Evolutionary conservation across 108 stramenopile species (phyloP).

Genomic region (Epipyxis sp.): DNA sequence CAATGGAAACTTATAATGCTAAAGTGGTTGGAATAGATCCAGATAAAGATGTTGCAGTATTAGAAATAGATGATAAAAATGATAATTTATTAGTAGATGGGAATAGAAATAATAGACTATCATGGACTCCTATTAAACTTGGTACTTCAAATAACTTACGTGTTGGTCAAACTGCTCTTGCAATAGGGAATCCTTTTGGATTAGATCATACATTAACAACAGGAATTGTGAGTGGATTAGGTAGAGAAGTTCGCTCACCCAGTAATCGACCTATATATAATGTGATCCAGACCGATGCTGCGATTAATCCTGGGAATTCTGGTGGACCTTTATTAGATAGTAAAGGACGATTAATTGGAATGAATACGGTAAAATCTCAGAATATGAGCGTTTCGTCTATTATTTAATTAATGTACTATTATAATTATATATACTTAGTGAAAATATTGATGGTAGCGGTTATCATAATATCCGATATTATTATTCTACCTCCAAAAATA

Average conservation of each 20-base stretch:
- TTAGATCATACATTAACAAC: constrained; percentile 82
- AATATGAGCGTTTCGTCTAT: no score
- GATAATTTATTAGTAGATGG: no score
- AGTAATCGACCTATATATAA: constrained; percentile 83
- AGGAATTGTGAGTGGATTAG: constrained; percentile 79
- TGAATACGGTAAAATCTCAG: constrained; percentile 65
- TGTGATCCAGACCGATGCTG: constrained; percentile 86
- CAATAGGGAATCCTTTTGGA: constrained; percentile 93
- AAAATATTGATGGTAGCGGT: no score
- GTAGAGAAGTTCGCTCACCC: constrained; percentile 75
- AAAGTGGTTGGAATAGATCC: constrained; percentile 71
- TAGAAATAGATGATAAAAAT: constrained; percentile 75
- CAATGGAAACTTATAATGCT: constrained; percentile 61
- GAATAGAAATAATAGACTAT: not conserved
- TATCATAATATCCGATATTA: no score
- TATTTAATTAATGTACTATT: no score
- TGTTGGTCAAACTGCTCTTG: constrained; percentile 75
- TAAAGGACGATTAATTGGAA: constrained; percentile 74
- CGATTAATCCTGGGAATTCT: constrained; percentile 88
- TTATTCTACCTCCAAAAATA: no score
- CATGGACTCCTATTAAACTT: constrained; percentile 39
- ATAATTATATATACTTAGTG: no score
- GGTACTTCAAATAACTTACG: constrained; percentile 51
- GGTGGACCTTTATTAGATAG: constrained; percentile 81
- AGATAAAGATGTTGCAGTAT: constrained; percentile 79